Base-by-base conservation (phyloP, 441 rosid genomes). In the Erysimum cheiri region DNA sequence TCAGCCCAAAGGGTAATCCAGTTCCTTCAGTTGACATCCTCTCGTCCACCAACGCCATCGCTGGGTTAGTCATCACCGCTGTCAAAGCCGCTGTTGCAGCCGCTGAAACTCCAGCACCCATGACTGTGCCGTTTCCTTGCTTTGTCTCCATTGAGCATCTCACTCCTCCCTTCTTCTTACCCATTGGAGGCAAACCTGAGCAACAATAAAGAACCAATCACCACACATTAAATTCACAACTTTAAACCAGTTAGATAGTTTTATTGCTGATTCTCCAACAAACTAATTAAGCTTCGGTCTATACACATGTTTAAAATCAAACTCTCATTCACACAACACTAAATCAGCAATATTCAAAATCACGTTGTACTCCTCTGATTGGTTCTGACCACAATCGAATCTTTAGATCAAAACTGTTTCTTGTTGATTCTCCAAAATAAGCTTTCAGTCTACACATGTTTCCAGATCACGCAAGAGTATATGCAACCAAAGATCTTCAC, bases 1-100 rank as follows among this genome's bases (percentile, higher is more conserved):
- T 93, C 39, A 93, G 76, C 0, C 98, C 96, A 52, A 93, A 88
- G 4, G 97, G 95, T 29, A 91, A 89, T 4, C 97, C 94, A 0
- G 89, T 91, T 67, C 98, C 98, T 78, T 91, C 98, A 0, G 97
- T 93, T 9, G 64, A 67, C 96, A 93, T 55, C 72, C 98, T 91
- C 10, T 87, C 98, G 32, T 91, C 98, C 54, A 91, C 98, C 80
- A 93, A 66, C 4, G 92, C 94, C 85, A 87, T 60, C 10, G 93
- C 93, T 14, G 96, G 91, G 82, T 78, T 80, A 6, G 88, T 80
- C 81, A 78, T 64, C 57, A 85, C 78, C 3, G 84, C 85, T 0
- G 92, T 87, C 2, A 65, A 66, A 26, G 83, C 86, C 2, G 94
- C 90, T 13, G 90, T 80, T 2, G 87, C 36, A 0, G 87, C 35